Evolutionary conservation across 208 protist species (phyloP), one percentile per base, ranked within the genome.

Genomic region (Acanthamoeba healyi): DNA sequence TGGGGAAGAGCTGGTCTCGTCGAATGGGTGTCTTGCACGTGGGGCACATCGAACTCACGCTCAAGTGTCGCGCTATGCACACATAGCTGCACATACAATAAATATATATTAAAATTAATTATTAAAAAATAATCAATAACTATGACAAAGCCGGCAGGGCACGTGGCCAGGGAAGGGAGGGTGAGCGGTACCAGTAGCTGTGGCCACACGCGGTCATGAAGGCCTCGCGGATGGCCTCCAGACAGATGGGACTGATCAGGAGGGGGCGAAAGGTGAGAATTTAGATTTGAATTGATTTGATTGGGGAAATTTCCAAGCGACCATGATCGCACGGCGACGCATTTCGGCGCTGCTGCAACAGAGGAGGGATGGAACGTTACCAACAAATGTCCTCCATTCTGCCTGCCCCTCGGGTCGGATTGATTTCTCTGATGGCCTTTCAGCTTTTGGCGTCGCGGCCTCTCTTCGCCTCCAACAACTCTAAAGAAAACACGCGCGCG

Each of bases 201-300:
- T 91, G 84, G 84, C 84, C 84, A 44, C 84, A 91, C 3, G 54
- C 32, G 51, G 84, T 91, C 54, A 91, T 91, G 54, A 91, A 91
- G 26, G 84, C 84, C 32, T 91, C 84, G 5, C 12, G 67, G 22
- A 91, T 91, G 51, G 58, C 58, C 40, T 91, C 84, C 32, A 91
- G 56, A 29, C 84, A 91, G 14, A 91, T 91, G 58, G 84, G 84
- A 72, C 84, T 91, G 29, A n/a, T n/a, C n/a, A 70, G 42, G 22
- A 58, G 58, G 32, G 58, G 58, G 34, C 12, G 58, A 12, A 34
- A 29, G 15, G 56, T 6, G 49, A 54, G 0, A 63, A 67, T 7
- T 36, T 5, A 34, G 58, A 29, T 36, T 10, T 6, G 54, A n/a
- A n/a, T 67, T 54, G n/a, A n/a, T n/a, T n/a, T n/a, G n/a, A n/a